These are phyloP conservation scores for Potentilla sterilis DNA, from an alignment of 306 rosid species.

Conservation along the genomic window DNA sequence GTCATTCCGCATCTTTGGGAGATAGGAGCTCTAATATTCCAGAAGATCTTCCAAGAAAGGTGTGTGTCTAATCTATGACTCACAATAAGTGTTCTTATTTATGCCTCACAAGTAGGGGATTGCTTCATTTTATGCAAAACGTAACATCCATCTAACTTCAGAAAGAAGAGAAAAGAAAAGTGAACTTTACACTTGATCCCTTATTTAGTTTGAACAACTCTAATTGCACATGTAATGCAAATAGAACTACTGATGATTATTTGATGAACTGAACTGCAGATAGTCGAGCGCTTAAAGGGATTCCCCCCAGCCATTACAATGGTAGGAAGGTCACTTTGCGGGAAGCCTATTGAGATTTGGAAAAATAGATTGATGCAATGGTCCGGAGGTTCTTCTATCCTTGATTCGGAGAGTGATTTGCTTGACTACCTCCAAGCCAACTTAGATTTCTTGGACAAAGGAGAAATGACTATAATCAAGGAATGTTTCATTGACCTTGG, in stretches of 20 bases:
- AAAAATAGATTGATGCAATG: slow-evolving; percentile 19
- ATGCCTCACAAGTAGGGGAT: no score
- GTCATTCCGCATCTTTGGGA: slow-evolving; percentile 31
- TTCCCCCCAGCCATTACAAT: slow-evolving; percentile 52
- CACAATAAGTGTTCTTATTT: no score
- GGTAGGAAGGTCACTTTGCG: slow-evolving; percentile 39
- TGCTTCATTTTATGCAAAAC: no score
- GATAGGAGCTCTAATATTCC: slow-evolving; percentile 23
- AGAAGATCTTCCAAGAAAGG: slow-evolving; percentile 43
- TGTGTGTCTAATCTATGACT: neutral
- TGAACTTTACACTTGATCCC: no score
- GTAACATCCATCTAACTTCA: no score
- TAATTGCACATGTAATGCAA: no score
- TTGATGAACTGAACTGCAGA: neutral
- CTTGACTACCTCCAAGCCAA: slow-evolving; percentile 5
- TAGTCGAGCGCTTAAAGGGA: slow-evolving; percentile 44
- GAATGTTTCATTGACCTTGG: slow-evolving; percentile 55
- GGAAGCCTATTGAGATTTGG: slow-evolving; percentile 32
- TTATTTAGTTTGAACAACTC: no score
- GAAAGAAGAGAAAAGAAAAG: no score
- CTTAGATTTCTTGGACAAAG: slow-evolving; percentile 27
- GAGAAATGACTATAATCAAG: slow-evolving; percentile 6
- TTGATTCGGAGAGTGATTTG: slow-evolving; percentile 25
- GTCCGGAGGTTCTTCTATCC: slow-evolving; percentile 29
- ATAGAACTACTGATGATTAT: no score